Conservation (phyloP, 768 basidiomycete genomes). For the Cubamyces lactineus region DNA sequence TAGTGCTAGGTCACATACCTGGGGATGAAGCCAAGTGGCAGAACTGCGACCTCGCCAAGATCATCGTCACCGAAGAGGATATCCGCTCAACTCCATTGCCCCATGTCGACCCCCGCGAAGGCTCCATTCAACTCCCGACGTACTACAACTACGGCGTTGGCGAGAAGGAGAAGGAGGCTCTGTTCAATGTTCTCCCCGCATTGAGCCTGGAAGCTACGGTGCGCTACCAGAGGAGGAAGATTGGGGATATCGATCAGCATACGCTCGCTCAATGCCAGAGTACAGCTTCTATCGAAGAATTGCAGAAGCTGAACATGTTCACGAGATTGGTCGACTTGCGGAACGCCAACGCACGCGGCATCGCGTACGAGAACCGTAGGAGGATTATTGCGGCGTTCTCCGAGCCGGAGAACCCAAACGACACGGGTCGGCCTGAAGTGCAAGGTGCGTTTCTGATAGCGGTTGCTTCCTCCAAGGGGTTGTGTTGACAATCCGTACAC, state of each 20-base stretch:
- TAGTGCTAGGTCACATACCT: constrained; percentile 73
- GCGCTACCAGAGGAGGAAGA: not conserved
- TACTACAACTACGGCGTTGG: constrained; percentile 70
- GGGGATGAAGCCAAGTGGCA: constrained; percentile 71
- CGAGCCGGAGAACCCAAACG: constrained; percentile 60
- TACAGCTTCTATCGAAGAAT: constrained; percentile 33
- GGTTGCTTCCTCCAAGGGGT: not conserved
- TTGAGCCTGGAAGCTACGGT: constrained; percentile 42
- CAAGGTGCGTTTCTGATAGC: constrained; percentile 63
- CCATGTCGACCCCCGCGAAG: constrained; percentile 29
- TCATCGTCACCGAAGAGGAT: constrained; percentile 57
- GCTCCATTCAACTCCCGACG: constrained; percentile 50
- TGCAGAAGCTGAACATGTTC: constrained; percentile 56
- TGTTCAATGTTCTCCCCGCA: constrained; percentile 70
- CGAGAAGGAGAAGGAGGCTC: constrained; percentile 54
- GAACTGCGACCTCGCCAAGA: constrained; percentile 63
- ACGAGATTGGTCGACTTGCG: constrained; percentile 78
- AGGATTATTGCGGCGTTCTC: constrained; percentile 84
- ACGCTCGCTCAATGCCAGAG: constrained; percentile 1
- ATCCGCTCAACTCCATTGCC: constrained; percentile 28
- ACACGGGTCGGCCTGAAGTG: constrained; percentile 85
- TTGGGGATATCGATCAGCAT: not conserved
- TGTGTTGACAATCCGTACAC: constrained; percentile 1
- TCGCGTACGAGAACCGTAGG: constrained; percentile 83
- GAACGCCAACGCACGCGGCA: constrained; percentile 86